These are phyloP conservation scores for Oxytropis ochrocephala DNA, from an alignment of 306 rosid species.

Conservation along the genomic window DNA sequence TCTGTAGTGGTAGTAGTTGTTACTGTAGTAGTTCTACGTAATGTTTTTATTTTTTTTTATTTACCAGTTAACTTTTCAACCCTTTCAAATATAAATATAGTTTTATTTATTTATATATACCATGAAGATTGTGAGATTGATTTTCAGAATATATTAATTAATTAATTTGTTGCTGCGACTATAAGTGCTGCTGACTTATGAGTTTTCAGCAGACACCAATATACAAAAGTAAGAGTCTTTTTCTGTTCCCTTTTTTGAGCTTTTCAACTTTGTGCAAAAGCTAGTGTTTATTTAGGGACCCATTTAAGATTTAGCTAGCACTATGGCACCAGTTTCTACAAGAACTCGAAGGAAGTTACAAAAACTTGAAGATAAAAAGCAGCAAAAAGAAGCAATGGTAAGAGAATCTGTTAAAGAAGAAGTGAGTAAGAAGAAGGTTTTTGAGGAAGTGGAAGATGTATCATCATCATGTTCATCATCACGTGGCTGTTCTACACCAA, in stretches of 20 bases:
- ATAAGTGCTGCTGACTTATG: neutral
- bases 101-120: neutral
- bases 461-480: neutral
- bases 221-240: slow-evolving; percentile 9
- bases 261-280: slow-evolving; percentile 28
- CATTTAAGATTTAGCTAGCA: neutral
- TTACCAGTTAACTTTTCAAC: slow-evolving; percentile 29
- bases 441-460: neutral
- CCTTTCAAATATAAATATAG: slow-evolving; percentile 24
- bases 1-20: slow-evolving; percentile 45
- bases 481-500: slow-evolving; percentile 44
- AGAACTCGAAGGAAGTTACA: slow-evolving; percentile 9
- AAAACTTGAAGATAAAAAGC: no score
- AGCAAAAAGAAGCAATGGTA: slow-evolving; percentile 15
- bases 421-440: neutral
- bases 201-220: slow-evolving; percentile 15
- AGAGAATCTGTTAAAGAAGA: neutral
- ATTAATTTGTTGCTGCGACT: neutral
- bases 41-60: slow-evolving; percentile 2
- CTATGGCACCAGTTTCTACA: slow-evolving; percentile 31
- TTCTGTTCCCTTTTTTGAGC: slow-evolving; percentile 14
- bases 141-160: neutral
- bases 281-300: neutral
- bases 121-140: slow-evolving; percentile 13
- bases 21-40: neutral